These are phyloP conservation scores for Aspergillus affinis DNA, from an alignment of 495 filamentous ascomycete genomes.

Conservation along the genomic window DNA sequence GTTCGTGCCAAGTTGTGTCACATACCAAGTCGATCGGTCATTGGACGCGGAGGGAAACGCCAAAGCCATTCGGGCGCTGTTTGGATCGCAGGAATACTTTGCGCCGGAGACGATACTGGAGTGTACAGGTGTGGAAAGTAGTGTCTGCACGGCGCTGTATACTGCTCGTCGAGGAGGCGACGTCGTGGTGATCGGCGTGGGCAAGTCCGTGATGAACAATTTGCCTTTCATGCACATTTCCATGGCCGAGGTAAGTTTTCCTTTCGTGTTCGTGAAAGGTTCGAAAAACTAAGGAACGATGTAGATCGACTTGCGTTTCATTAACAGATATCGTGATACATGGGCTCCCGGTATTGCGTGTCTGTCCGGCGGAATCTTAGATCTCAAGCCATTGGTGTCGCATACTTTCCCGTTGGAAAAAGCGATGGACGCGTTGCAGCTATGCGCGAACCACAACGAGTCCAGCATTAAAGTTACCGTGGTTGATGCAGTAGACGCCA, in stretches of 20 bases:
- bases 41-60: conserved; percentile 52
- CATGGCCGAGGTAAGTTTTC: conserved; percentile 46
- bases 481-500: conserved; percentile 49
- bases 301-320: conserved; percentile 61
- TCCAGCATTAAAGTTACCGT: conserved; percentile 61
- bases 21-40: conserved; percentile 51
- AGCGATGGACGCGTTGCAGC: conserved; percentile 54
- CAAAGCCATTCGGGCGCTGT: conserved; percentile 52
- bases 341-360: conserved; percentile 58
- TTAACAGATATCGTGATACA: conserved; percentile 63
- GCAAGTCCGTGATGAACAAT: conserved; percentile 60
- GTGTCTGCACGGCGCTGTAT: conserved; percentile 56
- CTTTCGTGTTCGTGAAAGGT: no score
- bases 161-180: conserved; percentile 56
- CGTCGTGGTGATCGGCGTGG: conserved; percentile 64
- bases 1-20: conserved; percentile 54
- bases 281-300: conserved; percentile 4
- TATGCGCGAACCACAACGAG: conserved; percentile 46
- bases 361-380: conserved; percentile 49
- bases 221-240: conserved; percentile 67
- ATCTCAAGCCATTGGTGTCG: conserved; percentile 66
- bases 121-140: conserved; percentile 64
- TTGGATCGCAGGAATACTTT: conserved; percentile 46
- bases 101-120: conserved; percentile 59
- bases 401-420: conserved; percentile 61